A percentile compares a stretch with the other conserved stretches of the same genome.
Conservation (phyloP, 2,329 filamentous ascomycete genomes). For the Sporothrix globosa region DNA sequence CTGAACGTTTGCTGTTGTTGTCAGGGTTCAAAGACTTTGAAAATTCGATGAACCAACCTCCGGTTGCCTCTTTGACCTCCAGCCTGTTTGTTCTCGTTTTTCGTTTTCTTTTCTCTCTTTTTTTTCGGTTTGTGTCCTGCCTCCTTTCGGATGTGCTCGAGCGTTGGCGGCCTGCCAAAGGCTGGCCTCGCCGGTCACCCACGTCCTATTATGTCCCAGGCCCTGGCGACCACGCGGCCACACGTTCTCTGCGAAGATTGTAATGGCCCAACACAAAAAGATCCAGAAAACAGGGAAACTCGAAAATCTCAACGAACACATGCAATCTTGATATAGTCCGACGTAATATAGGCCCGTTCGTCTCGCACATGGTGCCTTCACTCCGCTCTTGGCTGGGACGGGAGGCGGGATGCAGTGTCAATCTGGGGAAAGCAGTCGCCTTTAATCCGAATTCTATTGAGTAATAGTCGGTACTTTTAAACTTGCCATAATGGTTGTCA, state of each 20-base stretch:
- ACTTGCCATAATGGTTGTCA: neutral
- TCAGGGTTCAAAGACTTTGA: neutral
- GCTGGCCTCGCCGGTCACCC: slow-evolving; percentile 11
- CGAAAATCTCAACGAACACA: neutral
- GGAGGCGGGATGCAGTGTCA: slow-evolving; percentile 16
- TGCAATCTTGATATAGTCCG: slow-evolving; percentile 1
- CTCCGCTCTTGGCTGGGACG: neutral
- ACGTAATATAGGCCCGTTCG: neutral
- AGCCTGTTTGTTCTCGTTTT: neutral
- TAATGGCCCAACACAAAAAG: neutral
- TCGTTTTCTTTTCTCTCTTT: neutral
- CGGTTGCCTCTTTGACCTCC: slow-evolving; percentile 27
- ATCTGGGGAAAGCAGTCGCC: slow-evolving; percentile 19
- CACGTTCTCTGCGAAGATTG: neutral
- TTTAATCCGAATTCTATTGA: neutral
- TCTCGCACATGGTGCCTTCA: neutral
- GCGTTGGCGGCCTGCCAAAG: slow-evolving; percentile 13
- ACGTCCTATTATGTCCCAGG: neutral
- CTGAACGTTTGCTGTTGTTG: neutral
- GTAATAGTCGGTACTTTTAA: neutral
- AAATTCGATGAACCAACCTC: slow-evolving; percentile 2
- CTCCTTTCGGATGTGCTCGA: neutral
- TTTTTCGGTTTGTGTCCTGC: neutral
- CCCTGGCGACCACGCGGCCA: slow-evolving; percentile 30
- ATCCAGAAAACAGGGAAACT: too few relatives aligned